Percentiles rank a stretch among this genome's conserved stretches.
These are phyloP conservation scores for Physcia stellaris DNA, from an alignment of 495 filamentous ascomycete genomes.

Conservation along the genomic window DNA sequence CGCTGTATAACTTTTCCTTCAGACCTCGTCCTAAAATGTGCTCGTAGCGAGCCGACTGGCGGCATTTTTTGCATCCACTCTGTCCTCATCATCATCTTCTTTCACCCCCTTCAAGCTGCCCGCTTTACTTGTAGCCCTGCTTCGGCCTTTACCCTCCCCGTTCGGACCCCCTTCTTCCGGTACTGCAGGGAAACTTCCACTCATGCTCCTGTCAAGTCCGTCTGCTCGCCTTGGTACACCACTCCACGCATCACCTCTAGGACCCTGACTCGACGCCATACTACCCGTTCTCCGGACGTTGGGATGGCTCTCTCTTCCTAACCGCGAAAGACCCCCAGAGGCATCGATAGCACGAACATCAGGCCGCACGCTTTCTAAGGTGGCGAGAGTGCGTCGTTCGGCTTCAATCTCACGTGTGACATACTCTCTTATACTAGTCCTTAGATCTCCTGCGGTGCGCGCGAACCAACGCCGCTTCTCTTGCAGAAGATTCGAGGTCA, in stretches of 20 bases:
- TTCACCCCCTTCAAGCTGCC: slow-evolving; percentile 44
- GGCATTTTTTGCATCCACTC: slow-evolving; percentile 88
- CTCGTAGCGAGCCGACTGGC: slow-evolving; percentile 85
- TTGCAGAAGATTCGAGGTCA: slow-evolving; percentile 74
- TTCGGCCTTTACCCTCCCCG: slow-evolving; percentile 32
- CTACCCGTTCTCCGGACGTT: slow-evolving; percentile 58
- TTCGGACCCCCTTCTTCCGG: slow-evolving; percentile 29
- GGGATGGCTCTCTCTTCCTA: slow-evolving; percentile 82
- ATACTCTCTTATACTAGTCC: slow-evolving; percentile 75
- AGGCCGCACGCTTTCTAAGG: slow-evolving; percentile 78
- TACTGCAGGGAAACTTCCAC: slow-evolving; percentile 45
- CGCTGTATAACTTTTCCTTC: neutral
- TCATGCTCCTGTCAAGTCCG: slow-evolving; percentile 61
- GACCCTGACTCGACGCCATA: slow-evolving; percentile 74
- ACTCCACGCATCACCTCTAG: slow-evolving; percentile 94
- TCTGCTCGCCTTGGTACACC: slow-evolving; percentile 75
- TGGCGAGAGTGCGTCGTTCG: slow-evolving; percentile 82
- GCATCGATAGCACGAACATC: slow-evolving; percentile 89
- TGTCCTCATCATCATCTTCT: slow-evolving; percentile 87
- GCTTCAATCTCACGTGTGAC: slow-evolving; percentile 90
- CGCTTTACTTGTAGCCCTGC: slow-evolving; percentile 46
- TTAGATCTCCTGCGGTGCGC: slow-evolving; percentile 67
- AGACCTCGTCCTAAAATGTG: slow-evolving; percentile 49
- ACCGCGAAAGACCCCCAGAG: slow-evolving; percentile 71
- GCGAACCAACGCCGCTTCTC: slow-evolving; percentile 89